Conservation (phyloP, 345 rosid genomes). For the Theobroma cacao region DNA sequence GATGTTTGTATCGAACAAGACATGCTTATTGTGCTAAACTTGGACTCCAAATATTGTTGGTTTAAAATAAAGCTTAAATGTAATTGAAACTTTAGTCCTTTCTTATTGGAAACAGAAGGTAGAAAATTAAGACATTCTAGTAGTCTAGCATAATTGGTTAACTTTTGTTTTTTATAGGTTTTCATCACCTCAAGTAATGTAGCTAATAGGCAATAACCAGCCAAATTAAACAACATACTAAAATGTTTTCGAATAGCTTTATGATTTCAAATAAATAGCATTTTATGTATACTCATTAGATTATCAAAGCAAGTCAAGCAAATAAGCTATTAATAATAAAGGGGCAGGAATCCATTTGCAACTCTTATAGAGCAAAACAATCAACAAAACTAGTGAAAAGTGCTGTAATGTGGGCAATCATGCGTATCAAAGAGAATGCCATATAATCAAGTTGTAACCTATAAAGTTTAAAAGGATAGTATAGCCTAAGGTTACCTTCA, state of each 20-base stretch:
- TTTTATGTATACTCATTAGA: background rate
- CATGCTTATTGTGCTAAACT: no score
- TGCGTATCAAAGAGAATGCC: background rate
- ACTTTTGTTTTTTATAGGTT: background rate
- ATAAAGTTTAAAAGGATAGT: background rate
- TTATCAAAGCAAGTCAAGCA: background rate
- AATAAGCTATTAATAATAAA: background rate
- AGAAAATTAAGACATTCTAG: background rate
- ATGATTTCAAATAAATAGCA: background rate
- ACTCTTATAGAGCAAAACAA: background rate
- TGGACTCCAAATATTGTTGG: background rate
- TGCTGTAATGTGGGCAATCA: background rate
- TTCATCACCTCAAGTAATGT: background rate
- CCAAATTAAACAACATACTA: background rate
- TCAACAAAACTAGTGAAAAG: background rate
- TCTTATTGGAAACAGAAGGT: background rate
- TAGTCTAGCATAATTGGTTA: background rate
- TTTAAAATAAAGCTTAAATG: background rate
- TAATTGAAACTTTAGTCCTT: background rate
- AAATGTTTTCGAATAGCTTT: background rate
- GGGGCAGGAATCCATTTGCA: background rate
- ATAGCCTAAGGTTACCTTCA: slow-evolving; percentile 45
- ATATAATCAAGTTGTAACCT: background rate
- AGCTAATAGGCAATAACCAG: background rate
- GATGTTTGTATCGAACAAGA: background rate